A percentile compares a stretch with the other conserved stretches of the same genome.
phyloP scores from a whole-genome alignment of 352 stramenopile genomes.

The Peronospora farinosa region DNA sequence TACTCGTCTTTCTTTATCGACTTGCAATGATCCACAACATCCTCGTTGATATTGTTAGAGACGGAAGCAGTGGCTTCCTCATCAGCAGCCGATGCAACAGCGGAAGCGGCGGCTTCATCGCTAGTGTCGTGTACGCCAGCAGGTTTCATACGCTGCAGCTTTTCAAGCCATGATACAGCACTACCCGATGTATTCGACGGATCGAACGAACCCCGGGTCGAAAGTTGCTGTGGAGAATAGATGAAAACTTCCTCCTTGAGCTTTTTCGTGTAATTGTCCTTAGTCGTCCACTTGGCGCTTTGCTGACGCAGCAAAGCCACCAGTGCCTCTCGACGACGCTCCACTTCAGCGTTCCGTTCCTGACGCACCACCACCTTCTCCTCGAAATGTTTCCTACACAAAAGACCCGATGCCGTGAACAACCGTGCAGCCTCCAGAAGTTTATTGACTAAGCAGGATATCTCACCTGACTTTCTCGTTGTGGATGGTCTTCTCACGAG shows the following conservation, averaged over 20 bases:
- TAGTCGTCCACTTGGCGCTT: constrained; percentile 63
- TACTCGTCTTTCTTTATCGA: constrained; percentile 25
- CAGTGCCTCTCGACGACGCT: constrained; percentile 61
- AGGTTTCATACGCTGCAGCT: constrained; percentile 84
- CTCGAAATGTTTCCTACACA: constrained; percentile 58
- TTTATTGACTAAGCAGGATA: neutral
- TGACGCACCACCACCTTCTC: constrained; percentile 76
- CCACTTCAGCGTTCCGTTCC: constrained; percentile 47
- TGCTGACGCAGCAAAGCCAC: constrained; percentile 57
- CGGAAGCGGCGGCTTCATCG: constrained; percentile 27
- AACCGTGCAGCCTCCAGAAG: neutral
- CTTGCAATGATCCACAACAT: constrained; percentile 7
- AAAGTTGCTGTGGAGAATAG: constrained; percentile 74
- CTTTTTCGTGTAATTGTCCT: constrained; percentile 66
- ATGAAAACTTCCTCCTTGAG: constrained; percentile 82
- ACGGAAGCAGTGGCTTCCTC: constrained; percentile 12
- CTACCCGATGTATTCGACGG: constrained; percentile 56
- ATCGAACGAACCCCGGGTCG: constrained; percentile 59
- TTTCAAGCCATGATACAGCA: constrained; percentile 82
- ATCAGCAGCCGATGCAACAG: constrained; percentile 22
- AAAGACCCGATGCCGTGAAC: constrained; percentile 1
- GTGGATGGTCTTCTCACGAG: constrained; percentile 69
- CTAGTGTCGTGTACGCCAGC: constrained; percentile 36
- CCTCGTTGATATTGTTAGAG: constrained; percentile 6
- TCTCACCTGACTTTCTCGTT: constrained; percentile 65